Conservation (phyloP, 441 rosid genomes). For the Sinapis alba region DNA sequence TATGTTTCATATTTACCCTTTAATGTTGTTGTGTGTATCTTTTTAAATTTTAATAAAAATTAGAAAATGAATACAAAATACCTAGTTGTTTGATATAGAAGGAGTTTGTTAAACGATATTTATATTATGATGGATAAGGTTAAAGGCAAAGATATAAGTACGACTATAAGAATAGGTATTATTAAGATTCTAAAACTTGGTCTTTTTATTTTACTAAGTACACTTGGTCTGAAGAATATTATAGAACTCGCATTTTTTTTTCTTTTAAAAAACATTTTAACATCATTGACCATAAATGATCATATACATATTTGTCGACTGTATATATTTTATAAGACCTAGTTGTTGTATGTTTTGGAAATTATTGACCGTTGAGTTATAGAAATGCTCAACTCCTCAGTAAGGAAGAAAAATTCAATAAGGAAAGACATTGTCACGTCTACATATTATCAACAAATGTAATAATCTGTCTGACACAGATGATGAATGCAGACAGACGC, state of each 20-base stretch:
- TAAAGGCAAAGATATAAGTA: neutral
- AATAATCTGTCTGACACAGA: constrained; percentile 3
- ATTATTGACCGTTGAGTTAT: constrained; percentile 29
- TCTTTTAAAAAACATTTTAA: neutral
- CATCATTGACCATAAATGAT: constrained; percentile 20
- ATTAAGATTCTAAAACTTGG: constrained; percentile 17
- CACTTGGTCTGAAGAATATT: constrained; percentile 11
- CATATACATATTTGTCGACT: neutral
- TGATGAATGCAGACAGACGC: constrained; percentile 10
- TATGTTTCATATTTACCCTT: neutral
- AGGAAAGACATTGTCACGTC: constrained; percentile 39
- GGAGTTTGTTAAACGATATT: neutral
- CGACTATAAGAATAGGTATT: constrained; percentile 2
- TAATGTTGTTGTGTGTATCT: neutral
- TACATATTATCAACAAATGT: neutral
- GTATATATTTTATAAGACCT: constrained; percentile 1
- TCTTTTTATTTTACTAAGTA: constrained; percentile 2
- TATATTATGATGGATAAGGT: neutral
- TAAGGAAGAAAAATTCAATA: constrained; percentile 13
- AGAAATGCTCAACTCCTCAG: constrained; percentile 24
- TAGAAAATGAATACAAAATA: neutral
- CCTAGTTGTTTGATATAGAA: neutral
- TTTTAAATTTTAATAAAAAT: neutral
- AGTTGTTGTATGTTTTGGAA: constrained; percentile 23
- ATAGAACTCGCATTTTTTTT: neutral